phyloP scores from a whole-genome alignment of 2,329 filamentous ascomycete species.

The Ascochyta viciae-villosae region DNA sequence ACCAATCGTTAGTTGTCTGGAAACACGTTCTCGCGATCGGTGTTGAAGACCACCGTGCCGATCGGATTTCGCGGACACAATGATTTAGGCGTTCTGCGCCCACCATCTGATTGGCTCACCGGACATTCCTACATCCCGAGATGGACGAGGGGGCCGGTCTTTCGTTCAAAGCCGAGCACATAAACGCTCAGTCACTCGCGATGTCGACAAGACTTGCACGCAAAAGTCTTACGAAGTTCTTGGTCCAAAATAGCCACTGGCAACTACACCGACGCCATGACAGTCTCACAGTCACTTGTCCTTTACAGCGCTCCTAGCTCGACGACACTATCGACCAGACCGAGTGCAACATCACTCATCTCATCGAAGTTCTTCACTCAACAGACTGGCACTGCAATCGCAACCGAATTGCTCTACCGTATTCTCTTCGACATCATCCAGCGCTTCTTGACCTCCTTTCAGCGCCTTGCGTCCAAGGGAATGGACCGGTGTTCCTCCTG shows the following conservation, averaged over 20 bases:
- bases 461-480: constrained; percentile 30
- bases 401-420: constrained; percentile 41
- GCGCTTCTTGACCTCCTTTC: constrained; percentile 30
- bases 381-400: constrained; percentile 36
- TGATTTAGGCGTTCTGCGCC: neutral
- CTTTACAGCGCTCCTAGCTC: constrained; percentile 16
- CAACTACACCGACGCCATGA: constrained; percentile 15
- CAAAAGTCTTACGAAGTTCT: neutral
- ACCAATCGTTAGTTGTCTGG: neutral
- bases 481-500: constrained; percentile 35
- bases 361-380: constrained; percentile 22
- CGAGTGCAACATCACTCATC: constrained; percentile 19
- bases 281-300: constrained; percentile 21
- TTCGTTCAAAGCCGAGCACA: neutral
- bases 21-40: neutral
- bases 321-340: constrained; percentile 2
- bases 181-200: neutral
- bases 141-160: neutral
- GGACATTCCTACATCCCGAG: neutral
- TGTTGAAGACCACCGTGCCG: neutral
- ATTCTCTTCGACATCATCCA: constrained; percentile 40
- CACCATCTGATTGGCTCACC: neutral
- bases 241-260: neutral
- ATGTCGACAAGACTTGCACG: neutral
- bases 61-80: neutral